Base-by-base conservation (phyloP, 2,329 filamentous ascomycete genomes). In the Colletotrichum endophyticum region DNA sequence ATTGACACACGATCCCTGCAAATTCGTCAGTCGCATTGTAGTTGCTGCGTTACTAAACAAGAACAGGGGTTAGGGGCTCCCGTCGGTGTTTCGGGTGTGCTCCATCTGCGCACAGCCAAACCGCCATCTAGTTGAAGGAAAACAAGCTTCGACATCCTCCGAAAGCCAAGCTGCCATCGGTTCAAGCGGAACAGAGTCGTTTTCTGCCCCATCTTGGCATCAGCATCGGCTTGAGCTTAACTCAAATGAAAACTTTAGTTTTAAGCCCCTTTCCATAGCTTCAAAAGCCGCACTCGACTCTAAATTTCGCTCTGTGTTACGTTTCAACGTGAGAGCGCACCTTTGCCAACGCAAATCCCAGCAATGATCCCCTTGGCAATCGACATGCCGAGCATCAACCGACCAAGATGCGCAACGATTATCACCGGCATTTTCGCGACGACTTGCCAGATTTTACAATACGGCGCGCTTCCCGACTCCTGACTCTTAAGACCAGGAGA, bases 71-170 rank as follows among this genome's bases (percentile, higher is more conserved):
- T n/a, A 53, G 64, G 39, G 22, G 34, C 22, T 56, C 44, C 39
- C 27, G 8, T 36, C 16, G 19, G 57, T 59, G 73, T 76, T 76
- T 73, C 64, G 73, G 34, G 44, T 69, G 19, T 69, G 73, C 56
- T 73, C 70, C 73, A 61, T 49, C 70, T 57, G 61, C 44, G 64
- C 32, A 34, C 32, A 8, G 49, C 15, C 64, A 66, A 72, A 73
- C 30, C 28, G 53, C 36, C 22, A 66, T 57, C 36, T 63, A 34
- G 27, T 61, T 53, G 16, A 27, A 28, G 28, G 28, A 69, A 73
- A 76, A 76, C 57, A 76, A 73, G 73, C 64, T 69, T 76, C 64
- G 44, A 39, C 12, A 22, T 44, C 12, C 62, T 53, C 44, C 25
- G n/a, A 27, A 36, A 16, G 69, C 36, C 62, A 53, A 72, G 39